phyloP scores from a whole-genome alignment of 2,329 filamentous ascomycete species.

The Setomelanomma holmii region DNA sequence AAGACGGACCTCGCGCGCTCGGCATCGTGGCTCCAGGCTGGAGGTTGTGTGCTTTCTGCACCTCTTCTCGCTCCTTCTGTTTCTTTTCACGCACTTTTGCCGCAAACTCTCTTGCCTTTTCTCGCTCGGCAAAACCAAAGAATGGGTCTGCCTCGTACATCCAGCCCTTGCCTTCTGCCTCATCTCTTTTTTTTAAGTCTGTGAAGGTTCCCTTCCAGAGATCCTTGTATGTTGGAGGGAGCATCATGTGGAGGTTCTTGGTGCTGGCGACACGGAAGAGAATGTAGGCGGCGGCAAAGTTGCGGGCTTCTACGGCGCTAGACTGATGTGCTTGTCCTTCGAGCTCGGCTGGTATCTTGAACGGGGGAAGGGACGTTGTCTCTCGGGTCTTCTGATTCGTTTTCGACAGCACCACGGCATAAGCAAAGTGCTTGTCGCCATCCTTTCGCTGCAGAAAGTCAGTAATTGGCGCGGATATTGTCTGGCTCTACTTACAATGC shows the following conservation, averaged over 20 bases:
- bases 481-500: conserved; percentile 62
- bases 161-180: conserved; percentile 79
- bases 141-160: conserved; percentile 98
- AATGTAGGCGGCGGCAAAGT: conserved; percentile 91
- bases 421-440: conserved; percentile 78
- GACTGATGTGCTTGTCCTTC: conserved; percentile 77
- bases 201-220: conserved; percentile 91
- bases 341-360: conserved; percentile 79
- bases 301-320: conserved; percentile 86
- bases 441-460: conserved; percentile 63
- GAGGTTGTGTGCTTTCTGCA: conserved; percentile 68
- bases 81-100: conserved; percentile 80
- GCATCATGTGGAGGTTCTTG: conserved; percentile 93
- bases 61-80: conserved; percentile 60
- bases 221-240: conserved; percentile 87
- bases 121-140: conserved; percentile 76
- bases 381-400: conserved; percentile 84
- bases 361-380: conserved; percentile 75
- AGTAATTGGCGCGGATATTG: neutral
- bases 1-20: conserved; percentile 34
- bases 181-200: conserved; percentile 79
- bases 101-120: conserved; percentile 75
- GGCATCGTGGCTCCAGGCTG: conserved; percentile 42
- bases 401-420: conserved; percentile 74
- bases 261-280: conserved; percentile 92